Percentiles rank a stretch among this genome's conserved stretches.
phyloP scores from a whole-genome alignment of 2,329 filamentous ascomycete genomes.

The Monilinia polystroma region DNA sequence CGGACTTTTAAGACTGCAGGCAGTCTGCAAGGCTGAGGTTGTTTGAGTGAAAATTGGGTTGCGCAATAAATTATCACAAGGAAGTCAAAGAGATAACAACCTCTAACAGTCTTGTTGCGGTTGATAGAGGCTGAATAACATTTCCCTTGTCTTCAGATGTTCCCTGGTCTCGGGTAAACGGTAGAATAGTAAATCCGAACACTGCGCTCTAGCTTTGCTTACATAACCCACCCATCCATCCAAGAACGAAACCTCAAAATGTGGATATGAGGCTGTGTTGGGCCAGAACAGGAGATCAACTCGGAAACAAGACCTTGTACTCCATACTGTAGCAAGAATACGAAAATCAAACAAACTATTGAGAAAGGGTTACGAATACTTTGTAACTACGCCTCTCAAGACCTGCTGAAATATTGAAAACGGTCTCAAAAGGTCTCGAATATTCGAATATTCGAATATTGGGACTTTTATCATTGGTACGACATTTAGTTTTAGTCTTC shows the following conservation, averaged over 20 bases:
- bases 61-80: constrained; percentile 4
- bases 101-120: neutral
- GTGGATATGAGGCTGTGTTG: constrained; percentile 18
- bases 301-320: neutral
- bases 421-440: neutral
- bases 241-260: neutral
- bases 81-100: neutral
- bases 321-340: neutral
- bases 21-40: constrained; percentile 33
- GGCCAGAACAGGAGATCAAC: constrained; percentile 12
- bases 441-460: neutral
- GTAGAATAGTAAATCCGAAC: neutral
- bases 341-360: neutral
- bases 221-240: neutral
- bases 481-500: neutral
- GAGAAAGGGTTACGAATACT: neutral
- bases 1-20: constrained; percentile 16
- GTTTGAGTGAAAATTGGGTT: constrained; percentile 9
- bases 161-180: constrained; percentile 10
- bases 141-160: constrained; percentile 11
- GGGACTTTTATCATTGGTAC: neutral
- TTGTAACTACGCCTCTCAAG: constrained; percentile 20
- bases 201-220: neutral
- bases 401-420: constrained; percentile 18
- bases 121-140: constrained; percentile 22